Base-by-base conservation (phyloP, 192 early-diverging fungal species). In the Coemansia sp. region DNA sequence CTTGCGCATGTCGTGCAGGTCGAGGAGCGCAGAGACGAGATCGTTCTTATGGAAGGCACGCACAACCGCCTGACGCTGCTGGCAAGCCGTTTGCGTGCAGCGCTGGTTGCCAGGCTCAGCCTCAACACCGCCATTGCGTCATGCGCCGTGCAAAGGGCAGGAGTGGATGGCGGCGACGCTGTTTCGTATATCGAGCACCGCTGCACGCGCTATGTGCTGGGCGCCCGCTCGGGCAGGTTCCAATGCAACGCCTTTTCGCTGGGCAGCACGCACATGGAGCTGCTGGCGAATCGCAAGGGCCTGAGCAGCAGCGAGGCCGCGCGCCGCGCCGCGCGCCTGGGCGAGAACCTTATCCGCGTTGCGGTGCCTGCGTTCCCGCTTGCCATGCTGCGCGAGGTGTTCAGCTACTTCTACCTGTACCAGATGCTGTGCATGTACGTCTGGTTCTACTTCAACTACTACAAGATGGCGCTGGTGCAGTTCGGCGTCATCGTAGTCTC, bases 131-230 rank as follows among this genome's bases (percentile, higher is more conserved):
- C 73, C 3, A 72, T 81, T 24, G 71, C 71, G 36, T 75, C 86
- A 1, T 74, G 79, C 38, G 51, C 69, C 15, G 66, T 89, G 15
- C 43, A 84, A 49, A 62, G 63, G 2, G 84, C 85, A 3, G 49
- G 63, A 18, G 73, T 66, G 9, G 77, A 83, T 16, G 44, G 23
- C 2, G 34, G 14, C 30, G 30, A 30, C 21, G 21, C 23, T 56
- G 57, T 61, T 18, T 67, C 68, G 35, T 92, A 84, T 67, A 87
- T 94, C 64, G 91, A 93, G 76, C 89, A 88, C 67, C 88, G 90
- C 68, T 92, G 90, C 76, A 88, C 91, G 34, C 87, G 92, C 34
- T 94, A 94, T 63, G 87, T 93, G 24, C 87, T 86, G 63, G 84
- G 88, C 57, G 63, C 77, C 10, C 64, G 66, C 18, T 56, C 72